Conservation (phyloP, 768 basidiomycete genomes). For the Tylopilus rubrobrunneus region DNA sequence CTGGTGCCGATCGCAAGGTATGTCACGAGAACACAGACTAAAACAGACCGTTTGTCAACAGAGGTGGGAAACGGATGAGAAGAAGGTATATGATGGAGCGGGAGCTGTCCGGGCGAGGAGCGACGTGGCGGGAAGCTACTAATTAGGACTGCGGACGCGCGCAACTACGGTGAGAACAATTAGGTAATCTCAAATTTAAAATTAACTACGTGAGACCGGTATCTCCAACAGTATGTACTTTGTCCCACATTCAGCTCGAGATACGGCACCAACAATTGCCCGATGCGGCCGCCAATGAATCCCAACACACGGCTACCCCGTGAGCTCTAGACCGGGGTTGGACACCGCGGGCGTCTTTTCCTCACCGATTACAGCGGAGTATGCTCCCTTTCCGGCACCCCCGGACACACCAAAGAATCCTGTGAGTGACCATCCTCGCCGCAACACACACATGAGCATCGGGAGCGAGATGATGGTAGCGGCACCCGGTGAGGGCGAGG, state of each 20-base stretch:
- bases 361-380: slow-evolving; percentile 26
- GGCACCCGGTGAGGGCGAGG: too few relatives aligned
- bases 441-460: slow-evolving; percentile 32
- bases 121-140: too few relatives aligned
- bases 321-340: slow-evolving; percentile 4
- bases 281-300: slow-evolving; percentile 32
- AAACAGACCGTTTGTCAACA: background rate
- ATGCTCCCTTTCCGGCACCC: slow-evolving; percentile 31
- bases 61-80: background rate
- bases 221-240: slow-evolving; percentile 48
- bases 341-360: slow-evolving; percentile 6
- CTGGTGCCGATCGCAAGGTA: slow-evolving; percentile 59
- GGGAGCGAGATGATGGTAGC: slow-evolving; percentile 36
- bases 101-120: too few relatives aligned
- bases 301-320: slow-evolving; percentile 25
- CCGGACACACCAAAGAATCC: slow-evolving; percentile 56
- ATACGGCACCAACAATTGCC: slow-evolving; percentile 49
- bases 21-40: slow-evolving; percentile 53
- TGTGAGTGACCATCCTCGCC: slow-evolving; percentile 38
- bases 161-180: too few relatives aligned
- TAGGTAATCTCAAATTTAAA: too few relatives aligned
- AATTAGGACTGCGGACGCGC: too few relatives aligned
- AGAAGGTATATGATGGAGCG: too few relatives aligned
- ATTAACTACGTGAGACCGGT: too few relatives aligned
- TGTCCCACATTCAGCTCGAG: slow-evolving; percentile 55